These are phyloP conservation scores for Mycena leptocephala DNA, from an alignment of 768 basidiomycete genomes.

Conservation along the genomic window DNA sequence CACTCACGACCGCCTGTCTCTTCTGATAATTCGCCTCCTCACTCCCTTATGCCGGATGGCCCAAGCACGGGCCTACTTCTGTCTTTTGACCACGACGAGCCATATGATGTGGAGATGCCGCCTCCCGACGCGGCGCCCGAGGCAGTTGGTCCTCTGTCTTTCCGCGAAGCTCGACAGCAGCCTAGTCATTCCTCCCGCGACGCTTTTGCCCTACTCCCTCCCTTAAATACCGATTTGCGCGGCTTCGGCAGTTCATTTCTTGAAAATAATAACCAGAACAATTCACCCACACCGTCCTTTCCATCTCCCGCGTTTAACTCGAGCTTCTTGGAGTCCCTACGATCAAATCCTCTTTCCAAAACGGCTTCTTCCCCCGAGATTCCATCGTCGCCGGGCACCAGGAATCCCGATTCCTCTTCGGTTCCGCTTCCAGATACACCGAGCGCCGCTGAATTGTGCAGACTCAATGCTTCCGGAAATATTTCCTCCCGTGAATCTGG, in stretches of 20 bases:
- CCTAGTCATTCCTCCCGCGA: background rate
- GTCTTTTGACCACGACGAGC: background rate
- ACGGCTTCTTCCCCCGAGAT: background rate
- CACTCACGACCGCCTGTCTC: no score
- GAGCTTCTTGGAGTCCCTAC: background rate
- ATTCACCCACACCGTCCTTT: background rate
- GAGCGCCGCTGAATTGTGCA: background rate
- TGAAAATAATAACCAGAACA: background rate
- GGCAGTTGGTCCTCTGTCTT: background rate
- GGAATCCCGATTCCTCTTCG: background rate
- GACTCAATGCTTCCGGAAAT: background rate
- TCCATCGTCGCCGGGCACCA: background rate
- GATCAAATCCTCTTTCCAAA: background rate
- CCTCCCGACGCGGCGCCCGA: background rate
- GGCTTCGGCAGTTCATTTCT: background rate
- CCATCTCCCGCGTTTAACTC: background rate
- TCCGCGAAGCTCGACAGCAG: no score
- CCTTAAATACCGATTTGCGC: background rate
- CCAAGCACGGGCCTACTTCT: background rate
- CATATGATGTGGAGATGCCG: background rate
- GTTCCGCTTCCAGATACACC: no score
- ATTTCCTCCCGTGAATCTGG: background rate
- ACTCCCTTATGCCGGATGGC: no score
- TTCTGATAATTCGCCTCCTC: background rate
- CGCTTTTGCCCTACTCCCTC: background rate